Conservation (phyloP, 192 early-diverging fungal species). For the Gryganskiella cystojenkinii region DNA sequence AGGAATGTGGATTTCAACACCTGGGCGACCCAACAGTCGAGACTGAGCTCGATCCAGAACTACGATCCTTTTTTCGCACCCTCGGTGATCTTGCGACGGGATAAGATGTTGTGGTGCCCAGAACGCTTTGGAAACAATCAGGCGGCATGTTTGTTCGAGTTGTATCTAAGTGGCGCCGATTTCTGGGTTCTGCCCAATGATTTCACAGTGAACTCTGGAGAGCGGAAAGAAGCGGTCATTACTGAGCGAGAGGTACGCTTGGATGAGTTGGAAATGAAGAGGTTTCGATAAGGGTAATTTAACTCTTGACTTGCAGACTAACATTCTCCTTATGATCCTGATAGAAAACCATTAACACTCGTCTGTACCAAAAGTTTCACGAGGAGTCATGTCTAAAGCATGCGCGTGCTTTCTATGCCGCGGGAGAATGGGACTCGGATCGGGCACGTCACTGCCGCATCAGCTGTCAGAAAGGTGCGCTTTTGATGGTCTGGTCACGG, state of each 20-base stretch:
- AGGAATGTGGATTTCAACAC: slow-evolving; percentile 54
- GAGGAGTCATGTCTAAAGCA: slow-evolving; percentile 64
- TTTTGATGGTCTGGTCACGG: too few relatives aligned
- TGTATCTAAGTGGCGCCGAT: slow-evolving; percentile 57
- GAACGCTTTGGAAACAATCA: slow-evolving; percentile 63
- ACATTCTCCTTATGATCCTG: not conserved
- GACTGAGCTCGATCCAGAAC: slow-evolving; percentile 54
- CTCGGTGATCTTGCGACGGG: slow-evolving; percentile 57
- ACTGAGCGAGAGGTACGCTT: slow-evolving; percentile 53
- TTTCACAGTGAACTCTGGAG: slow-evolving; percentile 48
- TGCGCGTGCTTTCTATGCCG: slow-evolving; percentile 57
- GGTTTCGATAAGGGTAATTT: not conserved
- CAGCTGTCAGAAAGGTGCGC: slow-evolving; percentile 30
- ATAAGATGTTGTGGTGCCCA: slow-evolving; percentile 59
- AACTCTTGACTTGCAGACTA: not conserved
- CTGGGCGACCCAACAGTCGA: slow-evolving; percentile 43
- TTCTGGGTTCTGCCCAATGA: slow-evolving; percentile 64
- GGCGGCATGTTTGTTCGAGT: slow-evolving; percentile 58
- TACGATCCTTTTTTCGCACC: slow-evolving; percentile 66
- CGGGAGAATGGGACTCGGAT: slow-evolving; percentile 61
- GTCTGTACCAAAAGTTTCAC: slow-evolving; percentile 66
- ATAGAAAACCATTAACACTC: slow-evolving; percentile 59
- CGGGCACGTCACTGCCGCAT: slow-evolving; percentile 51
- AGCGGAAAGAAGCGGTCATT: slow-evolving; percentile 14
- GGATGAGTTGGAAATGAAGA: not conserved